Evolutionary conservation across 2,329 filamentous ascomycete genomes (phyloP).

Genomic region (Diaporthe aspalathi): DNA sequence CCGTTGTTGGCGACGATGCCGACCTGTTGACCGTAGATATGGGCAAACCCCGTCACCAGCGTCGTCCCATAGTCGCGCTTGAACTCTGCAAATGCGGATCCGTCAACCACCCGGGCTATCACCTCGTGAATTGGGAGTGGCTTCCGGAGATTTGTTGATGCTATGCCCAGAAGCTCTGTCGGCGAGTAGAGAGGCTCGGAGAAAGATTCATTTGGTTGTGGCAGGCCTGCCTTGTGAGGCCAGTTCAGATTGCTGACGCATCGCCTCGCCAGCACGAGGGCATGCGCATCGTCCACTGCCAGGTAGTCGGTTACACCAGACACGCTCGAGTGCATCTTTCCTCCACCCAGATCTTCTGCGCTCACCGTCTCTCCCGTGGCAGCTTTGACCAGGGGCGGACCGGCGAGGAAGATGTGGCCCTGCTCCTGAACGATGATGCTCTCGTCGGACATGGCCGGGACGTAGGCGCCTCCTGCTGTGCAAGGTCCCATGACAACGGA

Average conservation of each 20-base stretch:
- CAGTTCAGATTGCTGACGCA: conserved; percentile 93
- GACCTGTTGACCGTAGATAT: conserved; percentile 89
- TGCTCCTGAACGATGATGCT: conserved; percentile 95
- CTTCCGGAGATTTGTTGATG: conserved; percentile 87
- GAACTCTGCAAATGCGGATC: conserved; percentile 91
- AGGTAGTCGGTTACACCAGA: conserved; percentile 96
- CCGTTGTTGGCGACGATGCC: conserved; percentile 97
- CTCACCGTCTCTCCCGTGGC: conserved; percentile 93
- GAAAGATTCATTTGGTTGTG: conserved; percentile 52
- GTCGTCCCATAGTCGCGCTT: conserved; percentile 91
- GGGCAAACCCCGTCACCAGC: conserved; percentile 90
- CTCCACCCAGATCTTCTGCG: conserved; percentile 91
- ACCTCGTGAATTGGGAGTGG: conserved; percentile 89
- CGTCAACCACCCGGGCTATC: conserved; percentile 92
- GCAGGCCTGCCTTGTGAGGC: conserved; percentile 54
- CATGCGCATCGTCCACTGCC: conserved; percentile 93
- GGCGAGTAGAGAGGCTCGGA: conserved; percentile 82
- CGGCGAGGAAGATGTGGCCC: conserved; percentile 97
- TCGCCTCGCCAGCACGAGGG: conserved; percentile 84
- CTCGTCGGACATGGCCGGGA: conserved; percentile 97
- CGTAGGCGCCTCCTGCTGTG: conserved; percentile 94
- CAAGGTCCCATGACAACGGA: conserved; percentile 97
- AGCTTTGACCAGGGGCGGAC: conserved; percentile 93
- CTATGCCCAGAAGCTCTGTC: conserved; percentile 86
- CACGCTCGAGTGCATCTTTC: conserved; percentile 87